Percentiles rank a stretch among this genome's conserved stretches.
Conservation (phyloP, 139 green algal genomes). For the Choricystis sp. region DNA sequence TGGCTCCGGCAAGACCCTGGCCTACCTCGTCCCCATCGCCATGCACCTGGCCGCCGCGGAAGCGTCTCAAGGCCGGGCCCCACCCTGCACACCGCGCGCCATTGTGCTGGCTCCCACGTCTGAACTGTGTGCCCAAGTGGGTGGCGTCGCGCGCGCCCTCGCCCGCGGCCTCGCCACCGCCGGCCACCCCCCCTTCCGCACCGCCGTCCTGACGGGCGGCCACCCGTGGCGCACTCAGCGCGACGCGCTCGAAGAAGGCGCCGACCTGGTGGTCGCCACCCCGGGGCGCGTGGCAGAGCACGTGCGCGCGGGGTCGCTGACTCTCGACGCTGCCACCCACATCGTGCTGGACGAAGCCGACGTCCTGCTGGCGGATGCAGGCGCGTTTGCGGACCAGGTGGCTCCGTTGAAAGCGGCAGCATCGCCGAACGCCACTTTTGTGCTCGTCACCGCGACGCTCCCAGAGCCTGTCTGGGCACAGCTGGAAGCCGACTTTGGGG, state of each 20-base stretch:
- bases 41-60: conserved; percentile 39
- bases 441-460: conserved; percentile 72
- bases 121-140: conserved; percentile 17
- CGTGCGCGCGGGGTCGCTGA: conserved; percentile 27
- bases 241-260: conserved; percentile 33
- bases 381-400: conserved; percentile 43
- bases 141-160: conserved; percentile 27
- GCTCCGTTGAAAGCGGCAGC: conserved; percentile 29
- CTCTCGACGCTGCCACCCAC: conserved; percentile 18
- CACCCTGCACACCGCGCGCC: conserved; percentile 17
- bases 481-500: conserved; percentile 35
- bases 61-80: conserved; percentile 7
- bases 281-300: conserved; percentile 48
- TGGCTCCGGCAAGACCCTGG: conserved; percentile 80
- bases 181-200: conserved; percentile 18
- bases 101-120: conserved; percentile 43
- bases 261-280: conserved; percentile 67
- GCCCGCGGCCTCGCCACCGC: conserved; percentile 15
- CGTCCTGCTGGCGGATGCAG: conserved; percentile 50
- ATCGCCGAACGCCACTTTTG: conserved; percentile 18
- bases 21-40: conserved; percentile 68
- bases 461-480: conserved; percentile 38
- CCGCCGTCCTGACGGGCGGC: conserved; percentile 43
- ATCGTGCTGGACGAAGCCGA: conserved; percentile 82
- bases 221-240: conserved; percentile 41